Conservation (phyloP, 208 protist species). For the Crithidia bombi region DNA sequence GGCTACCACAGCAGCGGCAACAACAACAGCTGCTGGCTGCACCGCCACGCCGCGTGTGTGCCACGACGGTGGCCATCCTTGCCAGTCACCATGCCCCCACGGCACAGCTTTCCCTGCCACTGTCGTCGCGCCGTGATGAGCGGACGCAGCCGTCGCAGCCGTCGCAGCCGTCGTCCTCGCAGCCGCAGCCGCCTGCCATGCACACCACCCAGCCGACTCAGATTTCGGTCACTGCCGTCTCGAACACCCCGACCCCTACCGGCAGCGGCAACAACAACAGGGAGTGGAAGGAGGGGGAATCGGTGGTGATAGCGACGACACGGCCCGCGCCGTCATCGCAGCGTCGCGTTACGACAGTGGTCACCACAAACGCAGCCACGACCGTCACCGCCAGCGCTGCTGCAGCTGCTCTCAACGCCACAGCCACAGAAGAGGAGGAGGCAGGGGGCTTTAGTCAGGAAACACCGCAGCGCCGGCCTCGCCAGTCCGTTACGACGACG, state of each 20-base stretch:
- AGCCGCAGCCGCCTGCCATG: neutral
- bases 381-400: neutral
- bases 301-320: neutral
- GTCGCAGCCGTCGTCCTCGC: neutral
- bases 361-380: neutral
- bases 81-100: slow-evolving; percentile 18
- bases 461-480: slow-evolving; percentile 26
- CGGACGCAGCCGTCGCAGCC: neutral
- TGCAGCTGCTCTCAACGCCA: neutral
- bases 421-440: neutral
- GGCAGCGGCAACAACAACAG: no score
- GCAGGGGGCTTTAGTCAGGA: slow-evolving; percentile 9
- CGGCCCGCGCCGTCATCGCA: slow-evolving; percentile 2
- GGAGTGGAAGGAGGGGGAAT: neutral
- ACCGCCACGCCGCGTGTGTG: neutral
- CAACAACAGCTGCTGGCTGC: slow-evolving; percentile 4
- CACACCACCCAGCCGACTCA: neutral
- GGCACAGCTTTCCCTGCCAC: neutral
- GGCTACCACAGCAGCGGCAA: slow-evolving; percentile 8
- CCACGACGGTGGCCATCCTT: slow-evolving; percentile 18
- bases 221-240: no score
- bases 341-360: neutral
- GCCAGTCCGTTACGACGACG: neutral
- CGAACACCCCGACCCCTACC: no score
- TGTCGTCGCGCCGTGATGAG: slow-evolving; percentile 8